Evolutionary conservation across 371 early-diverging fungal species (phyloP).

Genomic region (Caulochytrium protostelioides): DNA sequence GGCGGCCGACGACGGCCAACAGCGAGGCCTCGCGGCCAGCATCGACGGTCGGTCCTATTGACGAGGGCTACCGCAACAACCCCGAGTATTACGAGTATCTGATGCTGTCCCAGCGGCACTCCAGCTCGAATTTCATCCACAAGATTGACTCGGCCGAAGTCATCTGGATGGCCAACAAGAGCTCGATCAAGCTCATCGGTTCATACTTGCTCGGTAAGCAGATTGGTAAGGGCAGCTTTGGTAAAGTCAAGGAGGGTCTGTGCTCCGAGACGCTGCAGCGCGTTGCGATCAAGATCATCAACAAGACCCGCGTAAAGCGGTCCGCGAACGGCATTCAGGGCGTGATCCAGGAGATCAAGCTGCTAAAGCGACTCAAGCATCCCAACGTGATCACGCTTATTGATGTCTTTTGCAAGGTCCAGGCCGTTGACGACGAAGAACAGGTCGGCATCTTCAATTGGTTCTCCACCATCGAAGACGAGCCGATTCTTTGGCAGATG

Average conservation of each 20-base stretch:
- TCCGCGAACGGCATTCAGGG: conserved; percentile 20
- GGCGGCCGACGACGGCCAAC: conserved; percentile 1
- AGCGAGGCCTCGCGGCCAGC: conserved; percentile 1
- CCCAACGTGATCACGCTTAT: conserved; percentile 20
- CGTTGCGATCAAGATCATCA: conserved; percentile 30
- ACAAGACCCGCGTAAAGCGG: conserved; percentile 22
- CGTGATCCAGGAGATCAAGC: conserved; percentile 35
- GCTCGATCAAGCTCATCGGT: conserved; percentile 20
- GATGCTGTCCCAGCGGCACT: conserved; percentile 20
- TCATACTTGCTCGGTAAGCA: conserved; percentile 24
- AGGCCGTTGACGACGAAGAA: conserved; percentile 28
- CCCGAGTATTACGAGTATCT: conserved; percentile 25
- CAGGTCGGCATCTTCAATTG: conserved; percentile 23
- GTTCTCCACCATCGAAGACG: conserved; percentile 24
- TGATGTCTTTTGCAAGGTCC: conserved; percentile 38
- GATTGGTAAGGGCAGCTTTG: conserved; percentile 31
- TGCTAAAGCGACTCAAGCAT: conserved; percentile 26
- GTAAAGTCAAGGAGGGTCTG: conserved; percentile 36
- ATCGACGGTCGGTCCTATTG: conserved; percentile 4
- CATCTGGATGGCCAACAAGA: conserved; percentile 15
- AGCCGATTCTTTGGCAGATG: conserved; percentile 21
- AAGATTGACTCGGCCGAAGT: conserved; percentile 23
- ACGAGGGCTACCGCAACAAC: conserved; percentile 10
- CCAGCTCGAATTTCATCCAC: conserved; percentile 22
- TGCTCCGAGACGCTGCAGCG: conserved; percentile 25